Evolutionary conservation across 305 asterid genomes (phyloP), one percentile per base, ranked within the genome.

Genomic region (Fraxinus dipetala): DNA sequence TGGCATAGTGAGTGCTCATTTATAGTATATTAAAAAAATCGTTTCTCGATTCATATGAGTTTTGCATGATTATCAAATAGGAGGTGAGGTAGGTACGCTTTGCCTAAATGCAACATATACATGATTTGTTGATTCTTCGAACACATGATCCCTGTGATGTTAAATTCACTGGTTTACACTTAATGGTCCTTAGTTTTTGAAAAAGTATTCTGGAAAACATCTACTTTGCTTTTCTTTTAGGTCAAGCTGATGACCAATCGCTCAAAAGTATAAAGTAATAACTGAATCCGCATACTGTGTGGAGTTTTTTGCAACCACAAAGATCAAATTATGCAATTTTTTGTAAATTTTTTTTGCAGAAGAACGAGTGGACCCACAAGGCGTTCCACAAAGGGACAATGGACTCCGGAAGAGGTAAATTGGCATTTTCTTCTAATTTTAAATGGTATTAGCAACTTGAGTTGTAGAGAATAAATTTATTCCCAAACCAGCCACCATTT

Each of bases 381-480:
- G 82, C 97, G 99, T 83, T 96, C 99, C 79, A 94, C 99, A 78
- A 96, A 95, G 93, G 99, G 99, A 20, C 98, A 96, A 81, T 96
- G 99, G 99, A 92, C 98, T 28, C 86, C 92, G 6, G 98, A 95
- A 89, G 98, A 96, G 98, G 99, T 95, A 84, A 83, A 73, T 76
- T 56, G 65, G 56, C 82, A 76, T 76, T 83, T 75, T 75, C 36
- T 78, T 75, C n/a, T 20, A 26, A 69, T 74, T 81, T 51, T 76
- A 74, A 34, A 76, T 31, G 1, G 2, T 30, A 69, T 51, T 16
- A 59, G 76, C 61, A 76, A 24, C 54, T 43, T 32, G 22, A 65
- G 54, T 78, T 79, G 72, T 63, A 78, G 13, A 8, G 40, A 69
- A 30, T 28, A 11, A 69, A 9, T 63, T 26, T 63, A 24, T 9